Conservation (phyloP, 306 rosid genomes). For the Rosa rugosa region DNA sequence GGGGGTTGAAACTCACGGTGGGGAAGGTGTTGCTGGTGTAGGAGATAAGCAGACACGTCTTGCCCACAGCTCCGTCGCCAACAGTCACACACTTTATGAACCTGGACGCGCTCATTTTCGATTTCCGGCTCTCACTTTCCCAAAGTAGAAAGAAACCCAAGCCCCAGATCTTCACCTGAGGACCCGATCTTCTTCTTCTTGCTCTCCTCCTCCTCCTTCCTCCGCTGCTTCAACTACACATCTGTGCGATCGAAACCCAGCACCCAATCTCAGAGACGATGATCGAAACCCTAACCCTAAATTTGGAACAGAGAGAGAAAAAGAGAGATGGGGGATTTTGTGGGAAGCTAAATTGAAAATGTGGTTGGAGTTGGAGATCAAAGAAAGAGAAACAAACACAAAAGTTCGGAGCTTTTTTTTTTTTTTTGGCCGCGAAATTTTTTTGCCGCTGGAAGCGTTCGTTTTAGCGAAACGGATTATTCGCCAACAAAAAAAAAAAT, state of each 20-base stretch:
- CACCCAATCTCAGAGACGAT: not conserved
- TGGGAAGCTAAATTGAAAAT: not conserved
- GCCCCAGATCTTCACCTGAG: constrained; percentile 94
- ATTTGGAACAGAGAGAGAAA: not conserved
- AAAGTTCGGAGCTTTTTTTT: constrained; percentile 13
- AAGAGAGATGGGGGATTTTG: constrained; percentile 7
- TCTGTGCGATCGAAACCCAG: constrained; percentile 33
- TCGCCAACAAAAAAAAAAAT: not conserved
- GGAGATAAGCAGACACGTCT: constrained; percentile 95
- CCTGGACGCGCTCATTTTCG: constrained; percentile 92
- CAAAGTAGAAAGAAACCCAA: constrained; percentile 21
- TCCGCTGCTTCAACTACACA: constrained; percentile 51
- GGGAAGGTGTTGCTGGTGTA: constrained; percentile 99
- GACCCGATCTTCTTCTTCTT: constrained; percentile 49
- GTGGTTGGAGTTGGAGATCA: constrained; percentile 21
- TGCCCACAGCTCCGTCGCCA: constrained; percentile 99
- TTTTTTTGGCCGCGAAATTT: constrained; percentile 59
- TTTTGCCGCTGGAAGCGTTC: constrained; percentile 96
- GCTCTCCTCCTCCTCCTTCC: not conserved
- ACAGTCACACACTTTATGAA: constrained; percentile 98
- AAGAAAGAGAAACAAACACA: constrained; percentile 23
- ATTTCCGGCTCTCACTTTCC: constrained; percentile 20
- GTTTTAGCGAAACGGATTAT: constrained; percentile 53
- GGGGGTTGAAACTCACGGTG: constrained; percentile 50
- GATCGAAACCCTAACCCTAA: constrained; percentile 50